Evolutionary conservation across 2,329 filamentous ascomycete species (phyloP).

Genomic region (Aquanectria penicillioides): DNA sequence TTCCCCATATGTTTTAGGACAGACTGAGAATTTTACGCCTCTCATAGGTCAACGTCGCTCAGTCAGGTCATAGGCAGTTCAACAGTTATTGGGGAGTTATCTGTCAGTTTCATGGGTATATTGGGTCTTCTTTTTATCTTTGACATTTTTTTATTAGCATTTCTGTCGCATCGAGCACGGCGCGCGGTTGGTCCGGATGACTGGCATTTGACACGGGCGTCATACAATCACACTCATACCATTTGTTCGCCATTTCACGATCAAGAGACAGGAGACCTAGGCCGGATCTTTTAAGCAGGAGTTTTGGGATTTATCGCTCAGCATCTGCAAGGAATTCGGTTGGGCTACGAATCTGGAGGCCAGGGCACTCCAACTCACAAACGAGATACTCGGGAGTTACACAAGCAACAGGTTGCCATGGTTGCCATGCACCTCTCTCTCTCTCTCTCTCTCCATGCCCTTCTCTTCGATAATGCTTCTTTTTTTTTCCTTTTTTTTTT

Average conservation of each 20-base stretch:
- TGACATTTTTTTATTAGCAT: constrained; percentile 1
- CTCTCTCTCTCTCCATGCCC: constrained; percentile 1
- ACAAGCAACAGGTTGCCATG: not conserved
- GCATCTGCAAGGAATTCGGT: constrained; percentile 13
- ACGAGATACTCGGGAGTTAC: constrained; percentile 3
- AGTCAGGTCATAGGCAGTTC: constrained; percentile 18
- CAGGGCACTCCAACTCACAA: not conserved
- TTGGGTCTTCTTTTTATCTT: constrained; percentile 4
- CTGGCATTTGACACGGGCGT: constrained; percentile 19
- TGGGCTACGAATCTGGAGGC: constrained; percentile 6
- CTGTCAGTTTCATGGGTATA: not conserved
- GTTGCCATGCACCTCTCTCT: not conserved
- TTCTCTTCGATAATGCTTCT: not conserved
- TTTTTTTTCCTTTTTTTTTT: not conserved
- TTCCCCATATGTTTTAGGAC: constrained; percentile 26
- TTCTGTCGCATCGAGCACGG: constrained; percentile 25
- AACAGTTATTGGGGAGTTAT: constrained; percentile 15
- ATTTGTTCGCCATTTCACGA: constrained; percentile 13
- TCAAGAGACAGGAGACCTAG: constrained; percentile 5
- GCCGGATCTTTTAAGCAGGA: constrained; percentile 15
- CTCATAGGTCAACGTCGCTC: constrained; percentile 3
- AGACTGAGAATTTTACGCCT: constrained; percentile 5
- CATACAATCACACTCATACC: constrained; percentile 7
- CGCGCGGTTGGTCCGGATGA: constrained; percentile 14
- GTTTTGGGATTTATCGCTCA: constrained; percentile 6